Evolutionary conservation across 345 rosid species (phyloP).

Genomic region (Salix dunnii): DNA sequence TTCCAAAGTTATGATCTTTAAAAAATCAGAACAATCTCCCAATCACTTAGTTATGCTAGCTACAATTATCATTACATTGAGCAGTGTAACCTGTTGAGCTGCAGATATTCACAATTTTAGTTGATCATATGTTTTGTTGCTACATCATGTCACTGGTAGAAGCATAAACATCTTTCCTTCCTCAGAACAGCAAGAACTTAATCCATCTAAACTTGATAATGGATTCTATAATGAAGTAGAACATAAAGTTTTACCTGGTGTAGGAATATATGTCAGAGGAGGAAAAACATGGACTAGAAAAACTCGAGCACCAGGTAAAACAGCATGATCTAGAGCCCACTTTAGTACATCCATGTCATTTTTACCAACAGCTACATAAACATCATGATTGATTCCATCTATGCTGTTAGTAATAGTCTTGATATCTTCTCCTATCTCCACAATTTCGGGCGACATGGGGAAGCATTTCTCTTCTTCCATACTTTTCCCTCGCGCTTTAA

Average conservation of each 20-base stretch:
- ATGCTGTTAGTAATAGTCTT: slow-evolving; percentile 20
- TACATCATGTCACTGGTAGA: not conserved
- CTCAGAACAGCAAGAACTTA: not conserved
- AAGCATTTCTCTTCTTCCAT: slow-evolving; percentile 25
- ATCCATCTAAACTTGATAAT: not conserved
- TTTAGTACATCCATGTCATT: slow-evolving; percentile 51
- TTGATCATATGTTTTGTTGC: not conserved
- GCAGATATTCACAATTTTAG: not conserved
- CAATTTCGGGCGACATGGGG: slow-evolving; percentile 49
- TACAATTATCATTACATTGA: not conserved
- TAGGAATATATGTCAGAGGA: slow-evolving; percentile 46
- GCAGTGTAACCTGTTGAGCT: not conserved
- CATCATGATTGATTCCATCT: slow-evolving; percentile 28
- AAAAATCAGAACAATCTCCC: not conserved
- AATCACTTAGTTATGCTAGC: not conserved
- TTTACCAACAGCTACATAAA: slow-evolving; percentile 64
- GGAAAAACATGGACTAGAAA: slow-evolving; percentile 60
- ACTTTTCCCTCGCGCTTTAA: not conserved
- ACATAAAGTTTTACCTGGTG: slow-evolving; percentile 40
- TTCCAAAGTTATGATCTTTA: not conserved
- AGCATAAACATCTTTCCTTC: not conserved
- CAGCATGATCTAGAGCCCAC: slow-evolving; percentile 55
- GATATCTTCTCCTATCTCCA: slow-evolving; percentile 59
- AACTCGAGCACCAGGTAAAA: slow-evolving; percentile 39
- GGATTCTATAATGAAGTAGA: not conserved